A percentile compares a stretch with the other conserved stretches of the same genome.
Evolutionary conservation across 1,139 yeast species (phyloP).

Genomic region (Yamadazyma dendronema): DNA sequence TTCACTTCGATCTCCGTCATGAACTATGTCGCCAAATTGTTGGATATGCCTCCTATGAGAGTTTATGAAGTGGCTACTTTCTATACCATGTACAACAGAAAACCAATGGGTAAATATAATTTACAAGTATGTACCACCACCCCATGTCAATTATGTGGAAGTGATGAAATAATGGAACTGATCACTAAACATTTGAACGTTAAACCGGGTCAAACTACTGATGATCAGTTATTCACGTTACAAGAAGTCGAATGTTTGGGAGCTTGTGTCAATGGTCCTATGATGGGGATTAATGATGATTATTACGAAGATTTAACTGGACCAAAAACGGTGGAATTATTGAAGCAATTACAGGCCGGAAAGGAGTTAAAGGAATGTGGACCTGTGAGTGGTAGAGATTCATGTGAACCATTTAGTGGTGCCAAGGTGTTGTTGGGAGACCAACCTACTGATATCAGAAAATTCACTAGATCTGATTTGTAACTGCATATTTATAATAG

Average conservation of each 20-base stretch:
- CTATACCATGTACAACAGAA: conserved; percentile 88
- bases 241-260: conserved; percentile 92
- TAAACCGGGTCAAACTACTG: conserved; percentile 78
- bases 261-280: conserved; percentile 90
- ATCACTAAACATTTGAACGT: conserved; percentile 59
- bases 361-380: conserved; percentile 59
- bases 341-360: conserved; percentile 66
- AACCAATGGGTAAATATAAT: conserved; percentile 84
- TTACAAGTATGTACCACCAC: conserved; percentile 89
- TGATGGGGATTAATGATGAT: conserved; percentile 83
- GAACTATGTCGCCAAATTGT: conserved; percentile 85
- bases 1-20: conserved; percentile 87
- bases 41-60: conserved; percentile 94
- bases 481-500: conserved; percentile 12
- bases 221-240: conserved; percentile 73
- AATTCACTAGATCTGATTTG: conserved; percentile 38
- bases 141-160: conserved; percentile 85
- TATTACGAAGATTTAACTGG: conserved; percentile 80
- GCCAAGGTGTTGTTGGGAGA: conserved; percentile 59
- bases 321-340: conserved; percentile 58
- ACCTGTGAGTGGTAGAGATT: conserved; percentile 65
- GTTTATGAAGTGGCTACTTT: conserved; percentile 92
- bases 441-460: conserved; percentile 68
- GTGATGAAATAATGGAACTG: conserved; percentile 74
- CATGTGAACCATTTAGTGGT: conserved; percentile 79